Evolutionary conservation across 2,329 filamentous ascomycete genomes (phyloP), one percentile per base, ranked within the genome.

Genomic region (Metarhizium anisopliae): DNA sequence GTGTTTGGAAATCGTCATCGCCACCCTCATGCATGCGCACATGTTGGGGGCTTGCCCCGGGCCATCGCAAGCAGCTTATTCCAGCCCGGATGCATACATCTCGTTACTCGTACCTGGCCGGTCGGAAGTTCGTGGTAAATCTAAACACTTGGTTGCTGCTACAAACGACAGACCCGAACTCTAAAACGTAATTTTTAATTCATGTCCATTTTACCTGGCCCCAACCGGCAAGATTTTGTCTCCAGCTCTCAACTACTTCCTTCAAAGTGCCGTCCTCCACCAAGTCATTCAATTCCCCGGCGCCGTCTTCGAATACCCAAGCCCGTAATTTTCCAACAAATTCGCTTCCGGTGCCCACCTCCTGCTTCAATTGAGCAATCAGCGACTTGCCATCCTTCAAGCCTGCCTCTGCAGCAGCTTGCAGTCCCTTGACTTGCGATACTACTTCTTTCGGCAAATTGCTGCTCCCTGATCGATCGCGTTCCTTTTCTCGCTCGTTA

Each of bases 401-500:
- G 3, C 64, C 63, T 4, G 60, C 59, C 4, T 68, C 67, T 1
- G 71, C 69, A 0, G 61, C 59, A 0, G 58, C 40, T 7, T 67
- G 67, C 40, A 76, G 56, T 1, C 59, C 59, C 62, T 73, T 76
- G 11, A 71, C 57, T 29, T 68, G 64, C 1, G 66, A 32, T 11
- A 70, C 59, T 1, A 70, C 63, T 1, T 74, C 73, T 47, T 73
- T 74, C 2, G 70, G 67, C 10, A 74, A 60, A 11, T 64, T 67
- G 50, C 66, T 72, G 58, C 68, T 69, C 1, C 71, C 72, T 0
- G 70, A 74, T 6, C 69, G 64, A 50, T 74, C 72, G 4, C 70
- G 65, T 49, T 72, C 70, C 57, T 70, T 74, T 54, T 72, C 68
- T 5, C 66, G 67, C n/a, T 73, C 70, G 50, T 71, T 70, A 50